Base-by-base conservation (phyloP, 768 basidiomycete genomes). In the Cytidiella melzeri region DNA sequence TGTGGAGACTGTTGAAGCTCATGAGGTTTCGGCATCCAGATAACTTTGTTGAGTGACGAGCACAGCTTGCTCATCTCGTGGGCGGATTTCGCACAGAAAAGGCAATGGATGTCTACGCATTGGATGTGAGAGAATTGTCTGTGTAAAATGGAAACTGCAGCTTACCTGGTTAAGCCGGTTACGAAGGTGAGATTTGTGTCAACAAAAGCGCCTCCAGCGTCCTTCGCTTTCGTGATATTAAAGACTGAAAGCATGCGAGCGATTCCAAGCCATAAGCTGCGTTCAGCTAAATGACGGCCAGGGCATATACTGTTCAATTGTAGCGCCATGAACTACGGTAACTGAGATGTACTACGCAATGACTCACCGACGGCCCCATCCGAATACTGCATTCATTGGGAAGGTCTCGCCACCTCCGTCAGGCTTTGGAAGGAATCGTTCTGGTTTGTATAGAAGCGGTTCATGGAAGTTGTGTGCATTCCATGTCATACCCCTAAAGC, bases 391-490 rank as follows among this genome's bases (percentile, higher is more conserved):
- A 23, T 24, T 21, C 1, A 9, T 27, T 11, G 52, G 39, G 25
- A 43, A 30, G 5, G 27, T 26, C 37, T 51, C 52, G 25, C 44
- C 42, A 18, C n/a, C 41, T 11, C 48, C 55, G 3, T 11, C 20
- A 1, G 51, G 51, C 20, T 38, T 43, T 21, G 44, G 41, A 10
- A 51, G 40, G 21, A 53, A 56, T 25, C 55, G 24, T 28, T 43
- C 47, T 13, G 43, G 47, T 25, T 25, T 55, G 56, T 70, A 72
- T 9, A 15, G 15, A 1, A 52, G 44, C 2, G 69, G 62, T 3
- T 67, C 50, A 6, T 61, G 60, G 48, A 69, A 72, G 11, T 53
- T 55, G 10, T 47, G 40, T 42, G 69, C 67, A 41, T 76, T 61
- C 27, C 25, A 41, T 5, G 47, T 38, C 11, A 53, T 53, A n/a